Percentiles rank a stretch among this genome's conserved stretches.
Conservation (phyloP, 108 stramenopile genomes). For the Fragilaria crotonensis region DNA sequence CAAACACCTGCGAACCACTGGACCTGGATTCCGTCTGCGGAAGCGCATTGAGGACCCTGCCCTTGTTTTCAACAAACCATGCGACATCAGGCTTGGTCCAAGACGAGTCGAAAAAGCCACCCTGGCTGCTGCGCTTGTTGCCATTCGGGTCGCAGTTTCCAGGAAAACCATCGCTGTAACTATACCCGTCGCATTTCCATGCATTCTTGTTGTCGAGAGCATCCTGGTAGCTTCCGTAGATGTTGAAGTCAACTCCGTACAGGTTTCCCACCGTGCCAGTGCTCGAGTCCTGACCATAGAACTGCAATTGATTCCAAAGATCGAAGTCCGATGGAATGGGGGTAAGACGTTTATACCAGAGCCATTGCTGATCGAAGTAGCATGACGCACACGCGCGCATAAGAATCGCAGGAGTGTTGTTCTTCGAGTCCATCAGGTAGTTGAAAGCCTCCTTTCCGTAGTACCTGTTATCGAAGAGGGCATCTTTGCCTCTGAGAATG, state of each 20-base stretch:
- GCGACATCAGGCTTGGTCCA: not conserved
- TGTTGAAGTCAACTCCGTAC: conserved; percentile 23
- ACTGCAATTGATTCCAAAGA: conserved; percentile 19
- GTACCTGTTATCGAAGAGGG: not conserved
- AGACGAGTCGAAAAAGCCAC: not conserved
- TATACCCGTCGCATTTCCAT: conserved; percentile 23
- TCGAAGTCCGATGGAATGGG: conserved; percentile 15
- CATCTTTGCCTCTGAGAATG: not conserved
- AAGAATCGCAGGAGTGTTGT: conserved; percentile 11
- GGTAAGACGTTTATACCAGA: conserved; percentile 31
- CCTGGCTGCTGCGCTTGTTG: not conserved
- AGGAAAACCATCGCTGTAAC: conserved; percentile 17
- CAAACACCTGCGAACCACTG: not conserved
- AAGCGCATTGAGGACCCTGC: not conserved
- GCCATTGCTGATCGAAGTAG: conserved; percentile 10
- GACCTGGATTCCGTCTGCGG: not conserved
- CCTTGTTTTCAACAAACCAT: not conserved
- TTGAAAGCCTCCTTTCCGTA: not conserved
- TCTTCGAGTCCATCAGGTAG: not conserved
- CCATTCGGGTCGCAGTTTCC: conserved; percentile 11
- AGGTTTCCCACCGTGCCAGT: conserved; percentile 7
- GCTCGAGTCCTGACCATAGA: conserved; percentile 12
- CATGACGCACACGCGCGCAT: conserved; percentile 21
- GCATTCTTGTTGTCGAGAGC: conserved; percentile 18
- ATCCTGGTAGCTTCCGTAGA: conserved; percentile 30